These are phyloP conservation scores for Cyberlindnera petersonii DNA, from an alignment of 805 yeast genomes.

Conservation along the genomic window DNA sequence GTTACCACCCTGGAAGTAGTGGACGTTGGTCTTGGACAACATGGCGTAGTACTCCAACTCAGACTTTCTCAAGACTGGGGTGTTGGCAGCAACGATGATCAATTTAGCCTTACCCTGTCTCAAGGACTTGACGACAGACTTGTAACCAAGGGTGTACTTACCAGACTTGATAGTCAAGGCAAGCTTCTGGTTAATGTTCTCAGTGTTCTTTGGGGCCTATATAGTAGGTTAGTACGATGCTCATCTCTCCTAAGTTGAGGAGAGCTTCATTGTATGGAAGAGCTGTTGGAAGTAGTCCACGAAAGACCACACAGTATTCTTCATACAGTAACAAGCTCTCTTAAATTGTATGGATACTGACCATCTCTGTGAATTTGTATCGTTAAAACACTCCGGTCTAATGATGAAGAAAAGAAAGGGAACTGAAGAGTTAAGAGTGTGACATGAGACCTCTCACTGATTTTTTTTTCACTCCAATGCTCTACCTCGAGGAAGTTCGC, in stretches of 20 bases:
- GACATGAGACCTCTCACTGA: not conserved
- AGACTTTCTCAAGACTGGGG: constrained; percentile 99
- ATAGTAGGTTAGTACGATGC: constrained; percentile 38
- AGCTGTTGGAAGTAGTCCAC: not conserved
- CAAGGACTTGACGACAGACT: constrained; percentile 95
- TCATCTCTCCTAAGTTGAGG: not conserved
- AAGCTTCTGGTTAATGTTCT: constrained; percentile 96
- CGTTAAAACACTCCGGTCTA: constrained; percentile 89
- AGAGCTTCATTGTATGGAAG: not conserved
- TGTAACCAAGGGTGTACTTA: constrained; percentile 99
- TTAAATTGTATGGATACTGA: constrained; percentile 49
- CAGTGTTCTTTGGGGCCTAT: constrained; percentile 96
- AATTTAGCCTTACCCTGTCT: constrained; percentile 99
- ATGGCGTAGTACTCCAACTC: constrained; percentile 99
- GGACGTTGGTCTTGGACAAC: constrained; percentile 93
- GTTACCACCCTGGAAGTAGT: constrained; percentile 99
- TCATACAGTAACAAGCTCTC: not conserved
- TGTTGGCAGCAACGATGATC: constrained; percentile 96
- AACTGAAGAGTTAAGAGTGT: not conserved
- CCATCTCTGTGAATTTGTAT: constrained; percentile 90
- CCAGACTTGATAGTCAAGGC: constrained; percentile 98
- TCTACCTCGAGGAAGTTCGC: not conserved
- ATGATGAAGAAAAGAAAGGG: constrained; percentile 17
- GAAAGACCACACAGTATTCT: not conserved
- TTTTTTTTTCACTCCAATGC: constrained; percentile 9